phyloP scores from a whole-genome alignment of 352 stramenopile species.

The Detonula confervacea region DNA sequence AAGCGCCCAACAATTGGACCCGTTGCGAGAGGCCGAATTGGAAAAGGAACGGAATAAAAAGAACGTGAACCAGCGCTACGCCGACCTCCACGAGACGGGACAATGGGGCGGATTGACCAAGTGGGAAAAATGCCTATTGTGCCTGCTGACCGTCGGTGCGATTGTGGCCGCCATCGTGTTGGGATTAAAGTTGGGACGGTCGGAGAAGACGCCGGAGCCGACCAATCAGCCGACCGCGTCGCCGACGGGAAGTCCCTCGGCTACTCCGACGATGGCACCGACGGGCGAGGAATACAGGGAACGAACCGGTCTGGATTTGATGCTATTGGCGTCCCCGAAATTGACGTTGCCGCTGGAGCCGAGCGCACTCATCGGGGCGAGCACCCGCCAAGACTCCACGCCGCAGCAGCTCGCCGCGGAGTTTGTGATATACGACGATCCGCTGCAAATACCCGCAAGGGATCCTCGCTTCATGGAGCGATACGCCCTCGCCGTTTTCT shows the following conservation, averaged over 20 bases:
- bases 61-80: slow-evolving; percentile 38
- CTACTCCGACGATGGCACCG: slow-evolving; percentile 24
- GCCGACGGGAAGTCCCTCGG: slow-evolving; percentile 26
- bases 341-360: slow-evolving; percentile 25
- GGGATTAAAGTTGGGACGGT: slow-evolving; percentile 30
- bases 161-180: slow-evolving; percentile 32
- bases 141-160: slow-evolving; percentile 27
- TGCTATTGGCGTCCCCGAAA: slow-evolving; percentile 13
- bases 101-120: slow-evolving; percentile 45
- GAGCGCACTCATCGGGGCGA: slow-evolving; percentile 39
- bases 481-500: slow-evolving; percentile 48
- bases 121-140: slow-evolving; percentile 44
- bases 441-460: slow-evolving; percentile 12
- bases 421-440: slow-evolving; percentile 56
- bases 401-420: slow-evolving; percentile 51
- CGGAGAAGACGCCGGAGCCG: neutral
- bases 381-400: slow-evolving; percentile 13
- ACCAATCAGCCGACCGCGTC: slow-evolving; percentile 11
- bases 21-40: slow-evolving; percentile 11
- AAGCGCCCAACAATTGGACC: slow-evolving; percentile 5
- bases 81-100: slow-evolving; percentile 43
- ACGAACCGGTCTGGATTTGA: slow-evolving; percentile 30
- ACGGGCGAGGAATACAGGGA: slow-evolving; percentile 28
- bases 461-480: slow-evolving; percentile 55
- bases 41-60: slow-evolving; percentile 26